Conservation (phyloP, 1,139 yeast genomes). For the Hansenula sp. region DNA sequence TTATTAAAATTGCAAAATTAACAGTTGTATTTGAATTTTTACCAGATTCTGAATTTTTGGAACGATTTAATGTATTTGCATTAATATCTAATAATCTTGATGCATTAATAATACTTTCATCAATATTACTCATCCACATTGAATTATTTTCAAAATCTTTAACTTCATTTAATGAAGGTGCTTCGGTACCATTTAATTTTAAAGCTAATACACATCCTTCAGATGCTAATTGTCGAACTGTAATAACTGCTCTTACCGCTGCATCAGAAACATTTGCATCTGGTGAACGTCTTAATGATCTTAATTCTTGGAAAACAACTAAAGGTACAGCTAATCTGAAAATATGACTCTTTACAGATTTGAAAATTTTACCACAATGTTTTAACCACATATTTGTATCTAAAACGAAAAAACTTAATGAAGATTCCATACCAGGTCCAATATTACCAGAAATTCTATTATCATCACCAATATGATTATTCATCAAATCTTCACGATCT, state of each 20-base stretch:
- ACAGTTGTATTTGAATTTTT: neutral
- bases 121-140: conserved; percentile 36
- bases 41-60: conserved; percentile 1
- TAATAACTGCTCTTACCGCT: conserved; percentile 74
- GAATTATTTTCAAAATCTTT: conserved; percentile 36
- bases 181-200: conserved; percentile 66
- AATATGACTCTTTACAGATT: conserved; percentile 58
- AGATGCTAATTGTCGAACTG: conserved; percentile 60
- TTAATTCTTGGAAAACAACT: conserved; percentile 72
- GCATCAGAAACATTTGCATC: conserved; percentile 78
- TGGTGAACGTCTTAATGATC: conserved; percentile 68
- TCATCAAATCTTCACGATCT: conserved; percentile 13
- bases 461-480: conserved; percentile 1
- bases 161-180: conserved; percentile 48
- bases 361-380: conserved; percentile 72
- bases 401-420: conserved; percentile 55
- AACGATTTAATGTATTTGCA: conserved; percentile 9
- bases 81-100: conserved; percentile 27
- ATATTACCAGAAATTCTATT: conserved; percentile 31
- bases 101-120: conserved; percentile 34
- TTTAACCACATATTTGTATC: conserved; percentile 82
- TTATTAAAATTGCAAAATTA: conserved; percentile 46
- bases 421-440: conserved; percentile 31
- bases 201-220: conserved; percentile 56
- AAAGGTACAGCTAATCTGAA: conserved; percentile 61